phyloP scores from a whole-genome alignment of 345 rosid genomes.

The Eucalyptus guilfoylei region DNA sequence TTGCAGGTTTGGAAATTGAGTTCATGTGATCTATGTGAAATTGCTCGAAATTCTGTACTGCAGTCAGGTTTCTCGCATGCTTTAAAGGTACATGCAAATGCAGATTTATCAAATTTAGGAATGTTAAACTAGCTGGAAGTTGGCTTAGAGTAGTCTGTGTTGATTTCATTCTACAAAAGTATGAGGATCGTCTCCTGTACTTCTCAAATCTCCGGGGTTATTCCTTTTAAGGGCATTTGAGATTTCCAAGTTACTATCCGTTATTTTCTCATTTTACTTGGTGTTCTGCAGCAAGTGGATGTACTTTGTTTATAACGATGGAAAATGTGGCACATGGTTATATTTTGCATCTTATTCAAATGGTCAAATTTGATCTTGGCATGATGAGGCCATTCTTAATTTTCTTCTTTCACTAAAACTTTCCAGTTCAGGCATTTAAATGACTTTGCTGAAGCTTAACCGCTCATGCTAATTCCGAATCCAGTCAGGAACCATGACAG shows the following conservation, averaged over 20 bases:
- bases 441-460: background rate
- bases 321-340: background rate
- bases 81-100: conserved; percentile 43
- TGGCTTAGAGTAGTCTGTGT: background rate
- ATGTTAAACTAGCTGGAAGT: background rate
- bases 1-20: conserved; percentile 95
- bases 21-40: conserved; percentile 93
- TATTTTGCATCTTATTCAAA: background rate
- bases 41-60: conserved; percentile 97
- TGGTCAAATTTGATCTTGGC: background rate
- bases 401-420: background rate
- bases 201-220: background rate
- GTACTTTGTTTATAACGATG: background rate
- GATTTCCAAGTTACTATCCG: background rate
- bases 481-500: background rate
- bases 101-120: background rate
- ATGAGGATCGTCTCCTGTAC: background rate
- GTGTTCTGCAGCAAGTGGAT: background rate
- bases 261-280: background rate
- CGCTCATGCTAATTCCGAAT: background rate
- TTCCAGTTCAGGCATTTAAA: background rate
- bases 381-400: background rate
- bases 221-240: background rate
- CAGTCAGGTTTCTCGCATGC: conserved; percentile 99
- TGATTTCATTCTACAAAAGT: background rate